Conservation (phyloP, 2,329 filamentous ascomycete species). For the Colletotrichum agaves region DNA sequence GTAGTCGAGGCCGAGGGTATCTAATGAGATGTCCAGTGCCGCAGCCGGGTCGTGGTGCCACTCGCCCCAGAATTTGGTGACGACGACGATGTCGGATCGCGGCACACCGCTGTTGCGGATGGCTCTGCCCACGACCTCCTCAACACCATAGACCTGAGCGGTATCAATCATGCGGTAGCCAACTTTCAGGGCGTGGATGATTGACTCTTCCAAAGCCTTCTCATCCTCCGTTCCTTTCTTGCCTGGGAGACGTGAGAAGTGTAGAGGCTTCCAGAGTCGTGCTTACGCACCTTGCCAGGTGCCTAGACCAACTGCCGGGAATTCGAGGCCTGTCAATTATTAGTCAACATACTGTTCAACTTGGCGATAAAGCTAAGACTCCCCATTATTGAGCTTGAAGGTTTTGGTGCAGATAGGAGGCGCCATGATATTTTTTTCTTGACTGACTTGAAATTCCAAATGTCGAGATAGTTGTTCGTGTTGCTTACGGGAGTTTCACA, state of each 20-base stretch:
- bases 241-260: slow-evolving; percentile 16
- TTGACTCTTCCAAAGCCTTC: slow-evolving; percentile 44
- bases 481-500: neutral
- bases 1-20: slow-evolving; percentile 45
- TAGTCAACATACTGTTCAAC: neutral
- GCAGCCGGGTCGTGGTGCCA: slow-evolving; percentile 43
- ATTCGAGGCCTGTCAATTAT: slow-evolving; percentile 14
- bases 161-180: slow-evolving; percentile 48
- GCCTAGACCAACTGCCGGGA: slow-evolving; percentile 42
- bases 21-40: slow-evolving; percentile 45
- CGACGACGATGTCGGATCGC: slow-evolving; percentile 60
- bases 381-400: slow-evolving; percentile 38
- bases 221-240: slow-evolving; percentile 35
- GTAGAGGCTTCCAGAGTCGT: neutral
- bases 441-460: neutral
- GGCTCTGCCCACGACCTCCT: slow-evolving; percentile 45
- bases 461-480: neutral
- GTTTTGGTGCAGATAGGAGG: slow-evolving; percentile 37
- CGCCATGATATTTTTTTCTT: slow-evolving; percentile 2
- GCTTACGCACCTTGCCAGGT: slow-evolving; percentile 42
- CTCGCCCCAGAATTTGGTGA: slow-evolving; percentile 52
- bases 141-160: slow-evolving; percentile 42
- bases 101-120: slow-evolving; percentile 47
- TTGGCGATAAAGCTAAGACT: neutral
- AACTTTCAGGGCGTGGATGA: slow-evolving; percentile 43